Evolutionary conservation across 495 filamentous ascomycete species (phyloP).

Genomic region (Annulohypoxylon nitens): DNA sequence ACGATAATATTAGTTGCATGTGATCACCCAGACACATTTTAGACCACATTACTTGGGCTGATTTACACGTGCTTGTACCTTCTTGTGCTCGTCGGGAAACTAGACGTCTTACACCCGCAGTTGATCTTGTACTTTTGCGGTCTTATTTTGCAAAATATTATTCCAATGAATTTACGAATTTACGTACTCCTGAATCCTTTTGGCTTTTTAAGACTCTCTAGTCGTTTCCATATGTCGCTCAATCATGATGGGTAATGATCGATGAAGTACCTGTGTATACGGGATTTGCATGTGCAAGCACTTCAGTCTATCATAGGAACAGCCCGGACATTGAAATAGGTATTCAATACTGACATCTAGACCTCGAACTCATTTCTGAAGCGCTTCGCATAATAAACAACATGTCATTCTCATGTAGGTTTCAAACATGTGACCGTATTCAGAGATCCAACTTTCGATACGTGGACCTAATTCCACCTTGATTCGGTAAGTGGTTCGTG

Average conservation of each 20-base stretch:
- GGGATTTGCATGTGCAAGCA: too few relatives aligned
- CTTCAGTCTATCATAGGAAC: too few relatives aligned
- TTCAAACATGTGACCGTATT: slow-evolving; percentile 4
- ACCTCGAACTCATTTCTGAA: too few relatives aligned
- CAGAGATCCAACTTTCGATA: slow-evolving; percentile 10
- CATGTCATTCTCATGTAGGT: slow-evolving; percentile 1
- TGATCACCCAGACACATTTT: slow-evolving; percentile 41
- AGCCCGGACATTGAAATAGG: too few relatives aligned
- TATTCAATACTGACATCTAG: too few relatives aligned
- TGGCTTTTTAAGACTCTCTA: not conserved
- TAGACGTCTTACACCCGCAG: not conserved
- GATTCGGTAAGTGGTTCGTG: slow-evolving; percentile 40
- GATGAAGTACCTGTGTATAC: not conserved
- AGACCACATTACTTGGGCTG: slow-evolving; percentile 34
- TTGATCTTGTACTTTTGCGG: slow-evolving; percentile 35
- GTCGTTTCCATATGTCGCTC: not conserved
- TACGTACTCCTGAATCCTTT: not conserved
- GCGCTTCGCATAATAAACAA: not conserved
- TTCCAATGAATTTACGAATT: slow-evolving; percentile 2
- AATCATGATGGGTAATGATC: not conserved
- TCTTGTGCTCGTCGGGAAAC: slow-evolving; percentile 30
- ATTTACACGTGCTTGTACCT: slow-evolving; percentile 49
- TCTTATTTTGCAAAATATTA: slow-evolving; percentile 33
- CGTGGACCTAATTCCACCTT: slow-evolving; percentile 16
- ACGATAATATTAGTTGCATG: slow-evolving; percentile 43